A percentile compares a stretch with the other conserved stretches of the same genome.
These are phyloP conservation scores for Sphaerulina vaccinii DNA, from an alignment of 2,329 filamentous ascomycete species.

Conservation along the genomic window DNA sequence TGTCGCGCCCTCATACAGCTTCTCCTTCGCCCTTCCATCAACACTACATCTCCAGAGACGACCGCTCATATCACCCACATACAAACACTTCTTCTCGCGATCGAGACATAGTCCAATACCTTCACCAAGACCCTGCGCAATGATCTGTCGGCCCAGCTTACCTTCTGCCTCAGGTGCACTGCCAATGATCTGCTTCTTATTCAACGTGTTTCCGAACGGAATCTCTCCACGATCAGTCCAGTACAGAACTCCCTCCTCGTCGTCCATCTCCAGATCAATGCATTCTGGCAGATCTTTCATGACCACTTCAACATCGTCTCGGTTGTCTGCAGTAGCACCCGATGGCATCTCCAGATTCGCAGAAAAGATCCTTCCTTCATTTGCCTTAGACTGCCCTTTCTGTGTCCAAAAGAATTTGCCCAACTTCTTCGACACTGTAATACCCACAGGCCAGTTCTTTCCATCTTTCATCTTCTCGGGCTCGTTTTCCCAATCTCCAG, in stretches of 20 bases:
- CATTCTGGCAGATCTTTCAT: constrained; percentile 52
- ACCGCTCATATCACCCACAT: background rate
- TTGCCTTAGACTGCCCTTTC: constrained; percentile 55
- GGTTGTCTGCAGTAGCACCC: constrained; percentile 30
- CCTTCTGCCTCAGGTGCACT: too few relatives aligned
- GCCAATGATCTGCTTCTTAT: constrained; percentile 38
- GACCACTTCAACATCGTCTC: constrained; percentile 47
- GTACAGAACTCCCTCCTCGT: constrained; percentile 48
- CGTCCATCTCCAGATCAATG: constrained; percentile 58
- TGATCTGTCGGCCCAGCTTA: too few relatives aligned
- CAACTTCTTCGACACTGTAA: constrained; percentile 46
- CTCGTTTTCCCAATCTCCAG: constrained; percentile 38
- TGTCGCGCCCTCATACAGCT: background rate
- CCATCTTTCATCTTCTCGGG: constrained; percentile 24
- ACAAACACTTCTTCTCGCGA: background rate
- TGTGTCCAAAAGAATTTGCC: constrained; percentile 60
- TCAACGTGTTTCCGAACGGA: constrained; percentile 55
- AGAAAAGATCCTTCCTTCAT: constrained; percentile 53
- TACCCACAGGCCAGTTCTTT: constrained; percentile 47
- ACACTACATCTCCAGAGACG: background rate
- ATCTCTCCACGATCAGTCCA: constrained; percentile 63
- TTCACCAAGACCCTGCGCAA: too few relatives aligned
- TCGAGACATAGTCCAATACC: too few relatives aligned
- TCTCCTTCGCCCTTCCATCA: background rate
- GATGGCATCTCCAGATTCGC: constrained; percentile 45